Percentiles rank a stretch among this genome's conserved stretches.
phyloP scores from a whole-genome alignment of 2,329 filamentous ascomycete genomes.

The Trichoderma sp. region DNA sequence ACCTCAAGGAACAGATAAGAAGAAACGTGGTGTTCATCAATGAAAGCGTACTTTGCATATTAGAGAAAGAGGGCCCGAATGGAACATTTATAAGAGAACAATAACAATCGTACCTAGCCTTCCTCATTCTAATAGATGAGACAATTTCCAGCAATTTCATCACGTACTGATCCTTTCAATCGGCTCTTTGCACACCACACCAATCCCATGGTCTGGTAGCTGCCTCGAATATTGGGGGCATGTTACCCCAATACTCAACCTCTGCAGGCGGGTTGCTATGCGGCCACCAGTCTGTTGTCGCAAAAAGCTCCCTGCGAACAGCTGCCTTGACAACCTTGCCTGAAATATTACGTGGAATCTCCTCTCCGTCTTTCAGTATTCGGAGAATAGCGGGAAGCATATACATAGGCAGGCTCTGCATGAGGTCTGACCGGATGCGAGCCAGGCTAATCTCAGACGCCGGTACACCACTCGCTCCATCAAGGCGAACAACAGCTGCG shows the following conservation, averaged over 20 bases:
- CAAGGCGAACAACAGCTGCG: background rate
- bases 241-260: background rate
- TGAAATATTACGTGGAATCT: background rate
- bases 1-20: background rate
- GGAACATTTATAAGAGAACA: background rate
- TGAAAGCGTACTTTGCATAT: background rate
- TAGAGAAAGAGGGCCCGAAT: background rate
- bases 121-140: background rate
- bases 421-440: background rate
- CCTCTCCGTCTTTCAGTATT: background rate
- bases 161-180: background rate
- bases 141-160: background rate
- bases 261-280: background rate
- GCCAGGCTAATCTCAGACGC: background rate
- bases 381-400: background rate
- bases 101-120: background rate
- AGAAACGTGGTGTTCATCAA: background rate
- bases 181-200: background rate
- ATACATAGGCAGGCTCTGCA: background rate
- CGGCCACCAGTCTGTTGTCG: background rate
- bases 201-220: background rate
- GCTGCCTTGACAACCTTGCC: background rate
- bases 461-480: background rate
- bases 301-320: background rate
- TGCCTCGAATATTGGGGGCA: background rate